A percentile compares a stretch with the other conserved stretches of the same genome.
These are phyloP conservation scores for Eimeria tenella DNA, from an alignment of 169 alveolate species.

Conservation along the genomic window DNA sequence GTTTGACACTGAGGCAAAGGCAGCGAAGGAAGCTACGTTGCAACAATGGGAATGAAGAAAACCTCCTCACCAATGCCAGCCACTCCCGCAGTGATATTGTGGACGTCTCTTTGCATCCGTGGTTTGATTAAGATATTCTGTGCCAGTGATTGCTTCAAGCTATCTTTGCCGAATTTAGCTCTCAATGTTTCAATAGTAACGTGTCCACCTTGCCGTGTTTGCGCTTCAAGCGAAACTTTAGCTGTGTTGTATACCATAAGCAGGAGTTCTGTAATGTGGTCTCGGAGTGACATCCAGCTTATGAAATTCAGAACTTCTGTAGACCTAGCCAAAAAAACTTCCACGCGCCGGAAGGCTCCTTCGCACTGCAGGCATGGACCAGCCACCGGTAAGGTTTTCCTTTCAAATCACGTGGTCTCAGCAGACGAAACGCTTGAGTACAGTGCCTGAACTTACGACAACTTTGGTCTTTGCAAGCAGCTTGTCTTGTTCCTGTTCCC, in stretches of 20 bases:
- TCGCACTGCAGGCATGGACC: constrained; percentile 44
- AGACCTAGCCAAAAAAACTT: constrained; percentile 13
- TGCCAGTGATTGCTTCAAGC: not conserved
- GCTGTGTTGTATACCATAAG: constrained; percentile 59
- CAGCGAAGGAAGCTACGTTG: not conserved
- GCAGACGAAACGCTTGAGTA: not conserved
- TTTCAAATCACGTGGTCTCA: not conserved
- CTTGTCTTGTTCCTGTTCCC: constrained; percentile 51
- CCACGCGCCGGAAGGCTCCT: constrained; percentile 42
- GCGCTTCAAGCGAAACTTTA: constrained; percentile 29
- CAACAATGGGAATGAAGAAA: not conserved
- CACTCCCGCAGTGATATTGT: constrained; percentile 37
- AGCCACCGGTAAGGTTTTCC: not conserved
- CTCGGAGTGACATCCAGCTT: constrained; percentile 50
- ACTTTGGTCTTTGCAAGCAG: constrained; percentile 46
- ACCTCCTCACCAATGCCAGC: constrained; percentile 33
- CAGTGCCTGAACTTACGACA: constrained; percentile 7
- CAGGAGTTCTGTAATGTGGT: constrained; percentile 39
- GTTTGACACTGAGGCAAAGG: not conserved
- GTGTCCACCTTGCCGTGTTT: not conserved
- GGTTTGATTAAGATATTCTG: constrained; percentile 9
- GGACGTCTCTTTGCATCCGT: constrained; percentile 44
- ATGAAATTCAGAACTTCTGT: constrained; percentile 16
- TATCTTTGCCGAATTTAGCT: not conserved
- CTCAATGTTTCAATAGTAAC: constrained; percentile 18